Percentiles rank a stretch among this genome's conserved stretches.
Conservation (phyloP, 106 monocot species). For the Iris macrosiphon region DNA sequence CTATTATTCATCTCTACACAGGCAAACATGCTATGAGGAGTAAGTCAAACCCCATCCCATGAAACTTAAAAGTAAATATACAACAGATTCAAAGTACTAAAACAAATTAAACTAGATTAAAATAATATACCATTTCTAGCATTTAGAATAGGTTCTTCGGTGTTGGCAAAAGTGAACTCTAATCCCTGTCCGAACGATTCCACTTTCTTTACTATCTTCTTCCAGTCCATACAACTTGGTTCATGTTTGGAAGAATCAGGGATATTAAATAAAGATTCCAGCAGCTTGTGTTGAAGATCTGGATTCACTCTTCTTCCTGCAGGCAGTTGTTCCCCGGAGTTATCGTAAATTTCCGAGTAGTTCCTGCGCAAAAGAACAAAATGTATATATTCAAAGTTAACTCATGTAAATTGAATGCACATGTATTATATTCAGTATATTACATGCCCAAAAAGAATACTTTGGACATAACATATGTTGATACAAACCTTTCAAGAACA, state of each 20-base stretch:
- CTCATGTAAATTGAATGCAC: no score
- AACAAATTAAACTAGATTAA: no score
- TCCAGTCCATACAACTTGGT: constrained; percentile 73
- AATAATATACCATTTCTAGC: constrained; percentile 30
- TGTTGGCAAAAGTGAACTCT: constrained; percentile 28
- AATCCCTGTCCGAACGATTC: constrained; percentile 60
- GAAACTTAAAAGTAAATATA: no score
- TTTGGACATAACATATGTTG: no score
- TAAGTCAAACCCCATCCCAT: no score
- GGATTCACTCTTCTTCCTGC: constrained; percentile 5
- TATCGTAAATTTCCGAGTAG: constrained; percentile 1
- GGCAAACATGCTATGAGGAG: no score
- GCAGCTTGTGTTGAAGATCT: constrained; percentile 60
- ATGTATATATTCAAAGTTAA: not conserved
- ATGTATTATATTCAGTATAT: no score
- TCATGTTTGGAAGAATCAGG: constrained; percentile 27
- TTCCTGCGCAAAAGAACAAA: constrained; percentile 19
- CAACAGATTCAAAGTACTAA: no score
- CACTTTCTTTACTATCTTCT: constrained; percentile 61
- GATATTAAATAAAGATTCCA: constrained; percentile 63
- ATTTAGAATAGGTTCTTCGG: constrained; percentile 17
- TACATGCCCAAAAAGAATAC: no score
- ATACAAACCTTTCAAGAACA: no score
- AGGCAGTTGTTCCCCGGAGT: constrained; percentile 9
- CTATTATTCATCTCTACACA: no score